These are phyloP conservation scores for Pholiota microspora DNA, from an alignment of 768 basidiomycete species.

Conservation along the genomic window DNA sequence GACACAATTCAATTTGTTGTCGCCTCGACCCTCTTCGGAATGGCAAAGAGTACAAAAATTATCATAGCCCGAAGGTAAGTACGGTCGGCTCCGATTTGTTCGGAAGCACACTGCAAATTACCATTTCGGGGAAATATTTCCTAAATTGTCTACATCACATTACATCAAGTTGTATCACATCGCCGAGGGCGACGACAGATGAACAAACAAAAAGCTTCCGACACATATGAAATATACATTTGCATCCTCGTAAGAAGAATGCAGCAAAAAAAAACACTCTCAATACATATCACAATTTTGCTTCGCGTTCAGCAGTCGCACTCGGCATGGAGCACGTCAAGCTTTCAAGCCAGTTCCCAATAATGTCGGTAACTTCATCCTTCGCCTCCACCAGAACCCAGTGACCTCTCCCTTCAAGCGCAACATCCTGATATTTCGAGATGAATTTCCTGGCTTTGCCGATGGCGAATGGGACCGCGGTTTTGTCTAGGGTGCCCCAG, in stretches of 20 bases:
- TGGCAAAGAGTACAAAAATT: too few species aligned
- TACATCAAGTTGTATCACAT: too few species aligned
- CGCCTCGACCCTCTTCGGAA: too few species aligned
- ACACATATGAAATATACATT: too few species aligned
- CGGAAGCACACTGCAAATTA: neutral
- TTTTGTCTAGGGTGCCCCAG: conserved; percentile 55
- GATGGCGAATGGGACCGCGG: conserved; percentile 41
- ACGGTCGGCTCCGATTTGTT: too few species aligned
- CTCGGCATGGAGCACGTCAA: conserved; percentile 24
- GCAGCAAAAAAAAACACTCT: neutral
- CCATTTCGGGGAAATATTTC: neutral
- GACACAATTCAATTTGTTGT: too few species aligned
- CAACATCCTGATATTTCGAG: conserved; percentile 45
- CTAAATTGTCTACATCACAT: neutral
- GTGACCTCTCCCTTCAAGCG: conserved; percentile 53
- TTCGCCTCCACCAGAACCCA: conserved; percentile 69
- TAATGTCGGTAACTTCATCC: conserved; percentile 47
- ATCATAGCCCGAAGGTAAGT: too few species aligned
- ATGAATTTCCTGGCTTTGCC: conserved; percentile 49
- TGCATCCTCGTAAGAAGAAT: too few species aligned
- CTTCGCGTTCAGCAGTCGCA: neutral
- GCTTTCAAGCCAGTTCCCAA: conserved; percentile 45
- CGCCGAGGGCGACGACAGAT: too few species aligned
- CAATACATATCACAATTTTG: neutral
- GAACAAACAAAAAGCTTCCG: too few species aligned